These are phyloP conservation scores for Didymellaceae sp. DNA, from an alignment of 2,329 filamentous ascomycete species.

Conservation along the genomic window DNA sequence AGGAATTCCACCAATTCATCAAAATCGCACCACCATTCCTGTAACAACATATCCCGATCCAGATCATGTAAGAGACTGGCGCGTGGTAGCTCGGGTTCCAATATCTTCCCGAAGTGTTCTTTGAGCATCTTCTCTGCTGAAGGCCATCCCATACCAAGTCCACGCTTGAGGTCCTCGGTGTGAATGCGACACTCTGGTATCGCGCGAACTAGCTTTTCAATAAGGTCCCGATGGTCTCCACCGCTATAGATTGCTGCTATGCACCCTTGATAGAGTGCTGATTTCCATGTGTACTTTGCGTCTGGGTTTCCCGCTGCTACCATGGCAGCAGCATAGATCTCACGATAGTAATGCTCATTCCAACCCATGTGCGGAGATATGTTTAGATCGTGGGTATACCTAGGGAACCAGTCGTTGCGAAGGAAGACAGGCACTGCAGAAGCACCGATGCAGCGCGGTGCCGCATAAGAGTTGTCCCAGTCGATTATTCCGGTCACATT, in stretches of 20 bases:
- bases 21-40: background rate
- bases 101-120: constrained; percentile 1
- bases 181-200: background rate
- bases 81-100: constrained; percentile 1
- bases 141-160: constrained; percentile 1
- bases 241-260: background rate
- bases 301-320: constrained; percentile 12
- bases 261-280: background rate
- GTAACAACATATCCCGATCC: background rate
- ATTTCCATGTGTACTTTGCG: constrained; percentile 12
- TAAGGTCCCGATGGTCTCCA: background rate
- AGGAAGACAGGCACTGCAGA: constrained; percentile 22
- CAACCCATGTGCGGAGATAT: background rate
- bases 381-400: background rate
- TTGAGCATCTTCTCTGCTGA: constrained; percentile 6
- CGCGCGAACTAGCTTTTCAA: background rate
- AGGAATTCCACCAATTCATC: background rate
- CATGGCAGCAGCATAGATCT: constrained; percentile 19
- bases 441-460: constrained; percentile 22
- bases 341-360: constrained; percentile 12
- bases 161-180: background rate
- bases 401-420: constrained; percentile 2
- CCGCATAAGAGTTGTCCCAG: constrained; percentile 24
- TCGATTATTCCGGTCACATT: constrained; percentile 33
- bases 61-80: background rate